A percentile compares a stretch with the other conserved stretches of the same genome.
Evolutionary conservation across 2,329 filamentous ascomycete species (phyloP).

Genomic region (Bisporella sp.): DNA sequence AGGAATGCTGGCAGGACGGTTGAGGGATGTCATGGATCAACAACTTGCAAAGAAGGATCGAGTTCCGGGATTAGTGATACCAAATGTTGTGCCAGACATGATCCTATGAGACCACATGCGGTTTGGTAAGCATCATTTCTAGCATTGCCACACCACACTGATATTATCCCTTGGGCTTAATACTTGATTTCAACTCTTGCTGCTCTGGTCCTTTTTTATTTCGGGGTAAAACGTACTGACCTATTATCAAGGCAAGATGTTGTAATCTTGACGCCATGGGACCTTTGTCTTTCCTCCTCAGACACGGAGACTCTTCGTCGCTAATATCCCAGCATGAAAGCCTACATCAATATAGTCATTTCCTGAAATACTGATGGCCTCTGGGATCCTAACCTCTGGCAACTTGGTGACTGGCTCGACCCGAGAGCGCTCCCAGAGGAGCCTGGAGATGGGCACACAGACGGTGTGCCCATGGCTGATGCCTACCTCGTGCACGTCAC

Average conservation of each 20-base stretch:
- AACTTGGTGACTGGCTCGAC: slow-evolving; percentile 43
- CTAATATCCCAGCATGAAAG: slow-evolving; percentile 34
- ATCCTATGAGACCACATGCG: slow-evolving; percentile 12
- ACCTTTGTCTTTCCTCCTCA: slow-evolving; percentile 32
- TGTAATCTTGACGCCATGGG: slow-evolving; percentile 34
- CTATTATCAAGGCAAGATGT: slow-evolving; percentile 31
- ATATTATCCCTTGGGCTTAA: too few species aligned
- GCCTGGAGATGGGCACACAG: slow-evolving; percentile 33
- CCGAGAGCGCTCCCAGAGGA: slow-evolving; percentile 36
- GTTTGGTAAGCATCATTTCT: slow-evolving; percentile 22
- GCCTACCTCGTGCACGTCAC: slow-evolving; percentile 40
- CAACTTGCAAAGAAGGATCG: slow-evolving; percentile 14
- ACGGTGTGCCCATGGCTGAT: slow-evolving; percentile 36
- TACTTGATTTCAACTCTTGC: too few species aligned
- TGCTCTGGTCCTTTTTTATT: too few species aligned
- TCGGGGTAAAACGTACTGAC: too few species aligned
- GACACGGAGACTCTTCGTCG: slow-evolving; percentile 31
- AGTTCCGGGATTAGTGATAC: slow-evolving; percentile 5
- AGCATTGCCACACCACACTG: too few species aligned
- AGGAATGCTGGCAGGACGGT: slow-evolving; percentile 35
- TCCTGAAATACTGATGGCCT: slow-evolving; percentile 29
- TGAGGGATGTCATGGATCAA: slow-evolving; percentile 33
- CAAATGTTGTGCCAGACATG: slow-evolving; percentile 11
- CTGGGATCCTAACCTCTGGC: slow-evolving; percentile 32
- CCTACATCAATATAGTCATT: slow-evolving; percentile 33